These are phyloP conservation scores for Kingdonia uniflora DNA, from an alignment of 164 flowering plant genomes.

Conservation along the genomic window DNA sequence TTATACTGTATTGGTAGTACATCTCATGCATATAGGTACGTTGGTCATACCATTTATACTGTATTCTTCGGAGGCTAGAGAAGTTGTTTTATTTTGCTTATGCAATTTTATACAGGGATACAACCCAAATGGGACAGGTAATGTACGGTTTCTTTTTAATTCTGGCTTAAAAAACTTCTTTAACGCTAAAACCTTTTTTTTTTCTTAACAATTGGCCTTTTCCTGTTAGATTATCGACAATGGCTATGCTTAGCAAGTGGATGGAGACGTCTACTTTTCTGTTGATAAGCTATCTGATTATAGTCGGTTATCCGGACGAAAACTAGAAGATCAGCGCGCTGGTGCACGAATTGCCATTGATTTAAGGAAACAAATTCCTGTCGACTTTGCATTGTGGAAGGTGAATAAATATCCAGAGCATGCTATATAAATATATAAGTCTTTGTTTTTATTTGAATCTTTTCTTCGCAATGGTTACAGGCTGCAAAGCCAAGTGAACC, in stretches of 20 bases:
- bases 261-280: neutral
- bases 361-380: neutral
- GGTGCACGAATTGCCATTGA: neutral
- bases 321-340: neutral
- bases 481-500: neutral
- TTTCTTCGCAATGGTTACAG: neutral
- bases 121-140: neutral
- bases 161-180: no score
- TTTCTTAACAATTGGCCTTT: neutral
- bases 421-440: neutral
- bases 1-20: no score
- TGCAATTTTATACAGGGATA: no score
- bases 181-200: neutral
- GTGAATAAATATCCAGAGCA: neutral
- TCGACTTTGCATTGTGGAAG: slow-evolving; percentile 1
- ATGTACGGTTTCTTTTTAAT: neutral
- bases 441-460: neutral
- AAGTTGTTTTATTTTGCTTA: neutral
- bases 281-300: neutral
- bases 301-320: neutral
- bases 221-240: neutral
- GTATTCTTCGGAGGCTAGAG: neutral
- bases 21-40: no score
- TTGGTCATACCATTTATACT: no score
- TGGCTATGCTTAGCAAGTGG: neutral